A percentile compares a stretch with the other conserved stretches of the same genome.
phyloP scores from a whole-genome alignment of 2,329 filamentous ascomycete species.

The Pseudogymnoascus pannorum region DNA sequence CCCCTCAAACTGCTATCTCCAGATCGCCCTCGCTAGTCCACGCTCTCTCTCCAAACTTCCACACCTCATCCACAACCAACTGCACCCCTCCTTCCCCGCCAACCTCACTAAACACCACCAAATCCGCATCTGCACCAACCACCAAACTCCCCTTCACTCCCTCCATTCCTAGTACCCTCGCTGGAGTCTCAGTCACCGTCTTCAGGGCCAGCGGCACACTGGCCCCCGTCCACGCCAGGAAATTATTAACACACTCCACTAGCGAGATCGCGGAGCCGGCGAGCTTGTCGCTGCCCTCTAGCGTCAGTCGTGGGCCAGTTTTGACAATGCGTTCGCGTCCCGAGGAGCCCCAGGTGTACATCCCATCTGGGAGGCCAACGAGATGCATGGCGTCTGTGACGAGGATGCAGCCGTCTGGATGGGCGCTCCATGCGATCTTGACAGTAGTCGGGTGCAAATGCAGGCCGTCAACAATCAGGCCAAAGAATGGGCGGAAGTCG shows the following conservation, averaged over 20 bases:
- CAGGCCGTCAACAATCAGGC: slow-evolving; percentile 84
- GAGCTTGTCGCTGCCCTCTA: slow-evolving; percentile 73
- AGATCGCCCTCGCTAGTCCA: slow-evolving; percentile 13
- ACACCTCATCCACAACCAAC: slow-evolving; percentile 65
- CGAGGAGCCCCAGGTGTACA: slow-evolving; percentile 65
- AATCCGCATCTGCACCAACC: slow-evolving; percentile 58
- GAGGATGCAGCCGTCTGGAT: slow-evolving; percentile 76
- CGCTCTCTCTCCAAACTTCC: slow-evolving; percentile 65
- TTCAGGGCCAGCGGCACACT: slow-evolving; percentile 61
- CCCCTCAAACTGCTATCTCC: neutral
- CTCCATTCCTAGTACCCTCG: slow-evolving; percentile 64
- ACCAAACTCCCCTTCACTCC: slow-evolving; percentile 59
- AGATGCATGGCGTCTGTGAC: slow-evolving; percentile 92
- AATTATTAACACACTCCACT: slow-evolving; percentile 78
- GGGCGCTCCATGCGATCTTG: slow-evolving; percentile 81
- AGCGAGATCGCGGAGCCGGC: slow-evolving; percentile 68
- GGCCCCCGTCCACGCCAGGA: slow-evolving; percentile 65
- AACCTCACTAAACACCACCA: slow-evolving; percentile 59
- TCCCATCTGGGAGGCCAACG: slow-evolving; percentile 74
- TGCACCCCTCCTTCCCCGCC: slow-evolving; percentile 37
- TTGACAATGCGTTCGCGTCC: slow-evolving; percentile 65
- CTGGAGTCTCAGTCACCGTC: slow-evolving; percentile 69
- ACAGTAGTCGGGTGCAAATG: slow-evolving; percentile 83
- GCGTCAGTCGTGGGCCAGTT: slow-evolving; percentile 61
- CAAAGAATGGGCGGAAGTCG: slow-evolving; percentile 62